Percentiles rank a stretch among this genome's conserved stretches.
These are phyloP conservation scores for Quercus phellos DNA, from an alignment of 331 rosid genomes.

Conservation along the genomic window DNA sequence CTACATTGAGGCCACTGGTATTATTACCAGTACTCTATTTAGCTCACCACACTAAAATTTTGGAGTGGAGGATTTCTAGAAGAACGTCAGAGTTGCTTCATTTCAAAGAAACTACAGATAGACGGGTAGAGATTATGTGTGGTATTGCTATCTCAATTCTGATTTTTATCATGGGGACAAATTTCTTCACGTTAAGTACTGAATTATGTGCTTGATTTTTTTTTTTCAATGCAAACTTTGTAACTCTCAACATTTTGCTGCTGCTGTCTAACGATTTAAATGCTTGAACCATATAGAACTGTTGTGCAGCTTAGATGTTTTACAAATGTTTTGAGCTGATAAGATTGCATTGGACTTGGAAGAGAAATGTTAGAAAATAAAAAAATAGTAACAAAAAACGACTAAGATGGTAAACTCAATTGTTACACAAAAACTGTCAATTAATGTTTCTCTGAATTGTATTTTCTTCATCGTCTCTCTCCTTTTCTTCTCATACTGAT, in stretches of 20 bases:
- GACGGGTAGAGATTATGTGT: conserved; percentile 3
- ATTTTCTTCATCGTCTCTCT: background rate
- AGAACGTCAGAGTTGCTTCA: conserved; percentile 5
- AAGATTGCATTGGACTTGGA: background rate
- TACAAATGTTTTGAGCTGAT: background rate
- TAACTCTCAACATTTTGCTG: background rate
- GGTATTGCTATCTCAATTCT: background rate
- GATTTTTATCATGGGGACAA: background rate
- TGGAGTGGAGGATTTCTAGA: background rate
- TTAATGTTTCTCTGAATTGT: background rate
- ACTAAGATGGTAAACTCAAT: background rate
- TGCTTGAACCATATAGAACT: background rate
- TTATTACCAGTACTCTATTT: conserved; percentile 70
- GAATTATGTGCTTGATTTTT: background rate
- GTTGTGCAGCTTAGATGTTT: background rate
- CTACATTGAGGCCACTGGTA: conserved; percentile 91
- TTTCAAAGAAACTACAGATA: conserved; percentile 8
- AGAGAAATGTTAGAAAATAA: background rate
- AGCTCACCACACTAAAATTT: conserved; percentile 42
- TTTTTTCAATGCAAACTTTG: background rate
- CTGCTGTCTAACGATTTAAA: background rate
- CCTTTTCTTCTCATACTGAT: background rate
- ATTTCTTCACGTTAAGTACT: background rate
- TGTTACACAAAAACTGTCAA: background rate
- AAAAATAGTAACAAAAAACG: background rate